Evolutionary conservation across 768 basidiomycete genomes (phyloP).

Genomic region (Amanita molliuscula): DNA sequence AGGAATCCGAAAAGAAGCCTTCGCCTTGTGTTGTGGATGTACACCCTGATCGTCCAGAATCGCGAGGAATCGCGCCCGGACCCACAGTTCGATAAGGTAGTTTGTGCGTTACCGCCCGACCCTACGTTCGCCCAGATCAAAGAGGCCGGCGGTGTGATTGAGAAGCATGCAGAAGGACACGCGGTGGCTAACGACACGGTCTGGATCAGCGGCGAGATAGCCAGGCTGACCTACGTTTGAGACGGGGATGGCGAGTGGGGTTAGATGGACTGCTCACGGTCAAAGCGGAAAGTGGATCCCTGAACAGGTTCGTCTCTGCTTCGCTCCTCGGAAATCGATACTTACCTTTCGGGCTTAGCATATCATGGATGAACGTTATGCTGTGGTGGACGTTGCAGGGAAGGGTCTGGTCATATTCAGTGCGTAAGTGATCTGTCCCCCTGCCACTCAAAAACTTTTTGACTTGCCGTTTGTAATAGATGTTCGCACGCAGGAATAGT

Average conservation of each 20-base stretch:
- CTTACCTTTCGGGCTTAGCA: conserved; percentile 27
- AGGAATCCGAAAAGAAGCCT: background rate
- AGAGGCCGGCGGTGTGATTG: conserved; percentile 41
- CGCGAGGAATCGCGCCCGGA: conserved; percentile 65
- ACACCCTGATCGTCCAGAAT: conserved; percentile 66
- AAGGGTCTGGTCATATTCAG: conserved; percentile 80
- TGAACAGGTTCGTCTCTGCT: conserved; percentile 36
- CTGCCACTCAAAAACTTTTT: background rate
- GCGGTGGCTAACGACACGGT: conserved; percentile 50
- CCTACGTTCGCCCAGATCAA: conserved; percentile 64
- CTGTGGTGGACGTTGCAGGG: conserved; percentile 64
- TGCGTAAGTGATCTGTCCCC: conserved; percentile 41
- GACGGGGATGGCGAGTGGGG: conserved; percentile 53
- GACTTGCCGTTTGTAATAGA: conserved; percentile 12
- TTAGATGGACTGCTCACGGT: conserved; percentile 42
- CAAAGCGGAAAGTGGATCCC: conserved; percentile 33
- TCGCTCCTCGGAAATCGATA: background rate
- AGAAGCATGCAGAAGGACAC: conserved; percentile 52
- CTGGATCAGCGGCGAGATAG: conserved; percentile 77
- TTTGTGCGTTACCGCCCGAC: conserved; percentile 54
- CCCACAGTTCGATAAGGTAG: conserved; percentile 44
- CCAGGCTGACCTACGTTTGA: conserved; percentile 62
- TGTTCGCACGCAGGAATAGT: conserved; percentile 74
- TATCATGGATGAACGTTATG: conserved; percentile 80
- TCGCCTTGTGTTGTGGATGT: conserved; percentile 49